Percentiles rank a stretch among this genome's conserved stretches.
These are phyloP conservation scores for Neostapfia colusana DNA, from an alignment of 176 grass and related monocot genomes.

Conservation along the genomic window DNA sequence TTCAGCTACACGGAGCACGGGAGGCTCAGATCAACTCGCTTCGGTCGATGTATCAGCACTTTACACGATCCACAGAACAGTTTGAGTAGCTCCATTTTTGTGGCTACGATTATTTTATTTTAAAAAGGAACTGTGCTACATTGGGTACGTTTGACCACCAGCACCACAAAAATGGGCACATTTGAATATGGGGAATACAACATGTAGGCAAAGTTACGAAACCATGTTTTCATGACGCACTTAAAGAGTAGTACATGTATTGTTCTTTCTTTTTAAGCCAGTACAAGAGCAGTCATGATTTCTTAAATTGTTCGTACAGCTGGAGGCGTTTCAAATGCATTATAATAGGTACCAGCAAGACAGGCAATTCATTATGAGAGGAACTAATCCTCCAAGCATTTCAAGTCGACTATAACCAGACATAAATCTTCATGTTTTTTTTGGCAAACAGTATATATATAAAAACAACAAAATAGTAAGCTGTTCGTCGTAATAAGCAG, in stretches of 20 bases:
- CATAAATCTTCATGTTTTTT: neutral
- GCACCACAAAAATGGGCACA: neutral
- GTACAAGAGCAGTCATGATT: neutral
- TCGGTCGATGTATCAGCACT: neutral
- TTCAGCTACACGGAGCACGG: neutral
- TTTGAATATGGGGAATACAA: neutral
- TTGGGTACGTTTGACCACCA: neutral
- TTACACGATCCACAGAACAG: neutral
- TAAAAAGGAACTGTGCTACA: neutral
- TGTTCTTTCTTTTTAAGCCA: neutral
- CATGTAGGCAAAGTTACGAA: neutral
- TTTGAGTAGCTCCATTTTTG: neutral
- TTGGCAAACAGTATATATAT: slow-evolving; percentile 28
- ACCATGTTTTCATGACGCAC: neutral
- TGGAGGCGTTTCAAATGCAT: neutral
- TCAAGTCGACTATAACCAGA: neutral
- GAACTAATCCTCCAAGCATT: neutral
- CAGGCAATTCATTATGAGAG: neutral
- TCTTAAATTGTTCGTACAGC: slow-evolving; percentile 1
- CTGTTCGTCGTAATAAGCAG: neutral
- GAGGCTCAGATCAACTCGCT: neutral
- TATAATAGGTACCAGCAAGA: neutral
- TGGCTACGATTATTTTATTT: no score
- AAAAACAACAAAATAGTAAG: slow-evolving; percentile 7
- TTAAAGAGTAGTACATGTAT: neutral